Percentiles rank a stretch among this genome's conserved stretches.
Evolutionary conservation across 2,329 filamentous ascomycete genomes (phyloP).

Genomic region (Scorias spongiosa): DNA sequence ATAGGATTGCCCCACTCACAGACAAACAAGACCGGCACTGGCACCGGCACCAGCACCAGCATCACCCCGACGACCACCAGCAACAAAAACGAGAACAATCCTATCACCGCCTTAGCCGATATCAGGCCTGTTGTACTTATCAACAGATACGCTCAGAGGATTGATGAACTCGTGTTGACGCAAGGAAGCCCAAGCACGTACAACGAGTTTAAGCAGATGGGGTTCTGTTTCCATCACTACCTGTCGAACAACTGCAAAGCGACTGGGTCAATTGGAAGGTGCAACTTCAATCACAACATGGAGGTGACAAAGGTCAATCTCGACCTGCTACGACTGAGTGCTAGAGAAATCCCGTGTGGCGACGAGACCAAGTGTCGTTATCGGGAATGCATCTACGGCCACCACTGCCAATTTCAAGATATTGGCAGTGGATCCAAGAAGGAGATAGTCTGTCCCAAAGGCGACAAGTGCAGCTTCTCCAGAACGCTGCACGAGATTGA

Average conservation of each 20-base stretch:
- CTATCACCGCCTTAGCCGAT: slow-evolving; percentile 43
- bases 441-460: slow-evolving; percentile 42
- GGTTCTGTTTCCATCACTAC: slow-evolving; percentile 48
- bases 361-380: slow-evolving; percentile 44
- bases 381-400: slow-evolving; percentile 47
- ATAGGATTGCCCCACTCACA: too few relatives aligned
- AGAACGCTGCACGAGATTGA: slow-evolving; percentile 44
- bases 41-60: too few relatives aligned
- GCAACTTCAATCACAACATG: slow-evolving; percentile 41
- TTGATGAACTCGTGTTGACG: slow-evolving; percentile 35
- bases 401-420: slow-evolving; percentile 41
- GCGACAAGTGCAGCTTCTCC: slow-evolving; percentile 43
- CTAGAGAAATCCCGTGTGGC: slow-evolving; percentile 47
- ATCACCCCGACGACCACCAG: too few relatives aligned
- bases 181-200: slow-evolving; percentile 40
- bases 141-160: slow-evolving; percentile 38
- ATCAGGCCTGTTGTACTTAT: slow-evolving; percentile 15
- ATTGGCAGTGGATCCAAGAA: slow-evolving; percentile 25
- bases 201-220: slow-evolving; percentile 44
- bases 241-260: slow-evolving; percentile 39
- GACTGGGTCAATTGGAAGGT: slow-evolving; percentile 30
- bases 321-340: slow-evolving; percentile 40
- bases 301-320: slow-evolving; percentile 39
- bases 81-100: slow-evolving; percentile 31
- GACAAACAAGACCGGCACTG: too few relatives aligned